These are phyloP conservation scores for Ogataea angusta DNA, from an alignment of 805 yeast species.

Conservation along the genomic window DNA sequence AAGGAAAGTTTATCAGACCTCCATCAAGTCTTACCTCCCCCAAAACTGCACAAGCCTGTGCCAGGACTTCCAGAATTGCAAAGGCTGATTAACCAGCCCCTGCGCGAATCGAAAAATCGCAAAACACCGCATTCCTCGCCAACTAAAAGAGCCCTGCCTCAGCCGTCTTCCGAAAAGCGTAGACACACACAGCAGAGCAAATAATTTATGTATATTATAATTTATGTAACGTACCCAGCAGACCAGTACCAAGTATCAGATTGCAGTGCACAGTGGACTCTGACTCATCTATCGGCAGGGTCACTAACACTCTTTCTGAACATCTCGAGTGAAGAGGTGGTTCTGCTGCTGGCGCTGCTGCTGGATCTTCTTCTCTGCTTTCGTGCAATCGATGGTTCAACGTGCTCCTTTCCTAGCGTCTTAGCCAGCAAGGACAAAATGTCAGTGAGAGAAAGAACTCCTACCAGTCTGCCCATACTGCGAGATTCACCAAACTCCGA, in stretches of 20 bases:
- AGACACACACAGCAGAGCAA: conserved; percentile 2
- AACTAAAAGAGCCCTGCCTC: conserved; percentile 1
- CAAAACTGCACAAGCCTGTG: neutral
- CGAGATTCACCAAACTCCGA: conserved; percentile 37
- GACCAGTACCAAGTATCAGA: neutral
- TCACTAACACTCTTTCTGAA: conserved; percentile 42
- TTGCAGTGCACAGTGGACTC: neutral
- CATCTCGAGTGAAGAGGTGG: conserved; percentile 38
- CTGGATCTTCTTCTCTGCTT: conserved; percentile 76
- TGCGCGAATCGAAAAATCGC: neutral
- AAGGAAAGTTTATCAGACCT: conserved; percentile 3
- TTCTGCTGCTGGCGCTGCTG: conserved; percentile 35
- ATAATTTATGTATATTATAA: neutral
- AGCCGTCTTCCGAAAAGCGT: conserved; percentile 4
- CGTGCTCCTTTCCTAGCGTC: conserved; percentile 58
- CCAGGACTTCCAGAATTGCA: conserved; percentile 4
- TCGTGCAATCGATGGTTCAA: conserved; percentile 86
- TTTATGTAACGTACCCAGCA: neutral
- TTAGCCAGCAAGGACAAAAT: conserved; percentile 78
- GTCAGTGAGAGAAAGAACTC: conserved; percentile 91
- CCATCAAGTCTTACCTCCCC: neutral
- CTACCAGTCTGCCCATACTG: conserved; percentile 77
- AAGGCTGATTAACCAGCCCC: conserved; percentile 1
- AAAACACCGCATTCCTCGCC: conserved; percentile 4
- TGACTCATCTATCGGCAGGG: conserved; percentile 28